Evolutionary conservation across 2,329 filamentous ascomycete species (phyloP), one percentile per base, ranked within the genome.

Genomic region (Lachnellula arida): DNA sequence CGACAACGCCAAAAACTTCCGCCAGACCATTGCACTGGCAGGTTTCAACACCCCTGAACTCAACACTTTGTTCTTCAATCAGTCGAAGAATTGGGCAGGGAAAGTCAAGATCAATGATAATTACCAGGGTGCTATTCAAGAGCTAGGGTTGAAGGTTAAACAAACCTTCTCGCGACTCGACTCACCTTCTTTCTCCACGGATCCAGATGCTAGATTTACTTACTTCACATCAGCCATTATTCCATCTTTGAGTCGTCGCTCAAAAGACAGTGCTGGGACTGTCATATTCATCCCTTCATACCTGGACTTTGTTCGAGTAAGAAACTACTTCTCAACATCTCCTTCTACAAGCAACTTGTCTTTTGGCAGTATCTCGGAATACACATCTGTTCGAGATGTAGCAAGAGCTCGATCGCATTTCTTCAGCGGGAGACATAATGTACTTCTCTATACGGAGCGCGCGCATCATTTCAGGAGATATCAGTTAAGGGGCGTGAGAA

Each of bases 401-500:
- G 87, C 90, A 43, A 85, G 93, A 40, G 91, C 93, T 8, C 81
- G 93, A 23, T 92, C 89, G 12, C 89, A 97, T 70, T 97, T 99
- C 73, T 76, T 91, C 61, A 88, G 78, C 40, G 94, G 92, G 5
- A 81, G 91, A 15, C 89, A 97, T 69, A 84, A 84, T 19, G 81
- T 97, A 17, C 74, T 99, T 40, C 77, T 99, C 15, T 99, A 97
- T 74, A 95, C 92, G 2, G 93, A 96, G 71, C 86, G 94, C 57
- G 89, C 92, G n/a, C 94, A 99, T 73, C 94, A 99, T 73, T 97
- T 97, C 78, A 85, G 91, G 49, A 81, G 94, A n/a, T 91, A 94
- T 68, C 81, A 83, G 63, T 79, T 99, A 53, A 81, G 84, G 37
- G 94, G 94, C 22, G 91, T 94, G 14, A 86, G 86, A 71, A 80